Conservation (phyloP, 352 stramenopile species). For the Hyaloperonospora brassicae region DNA sequence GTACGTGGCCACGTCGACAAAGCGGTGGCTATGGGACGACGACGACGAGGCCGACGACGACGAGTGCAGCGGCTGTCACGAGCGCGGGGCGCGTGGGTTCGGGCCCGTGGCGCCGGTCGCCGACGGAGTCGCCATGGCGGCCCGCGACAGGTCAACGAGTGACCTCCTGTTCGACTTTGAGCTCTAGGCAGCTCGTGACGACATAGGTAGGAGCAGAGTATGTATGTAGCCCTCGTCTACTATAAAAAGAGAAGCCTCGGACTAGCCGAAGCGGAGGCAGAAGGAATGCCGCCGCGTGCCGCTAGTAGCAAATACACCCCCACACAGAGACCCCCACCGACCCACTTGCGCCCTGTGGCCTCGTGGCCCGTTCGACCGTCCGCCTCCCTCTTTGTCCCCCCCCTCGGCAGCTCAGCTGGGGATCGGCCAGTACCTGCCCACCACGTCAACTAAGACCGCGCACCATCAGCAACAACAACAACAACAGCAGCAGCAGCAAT, state of each 20-base stretch:
- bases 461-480: too few relatives aligned
- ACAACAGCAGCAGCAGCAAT: too few relatives aligned
- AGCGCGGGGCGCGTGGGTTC: constrained; percentile 9
- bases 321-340: too few relatives aligned
- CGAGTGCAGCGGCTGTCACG: constrained; percentile 35
- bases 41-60: constrained; percentile 39
- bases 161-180: constrained; percentile 69
- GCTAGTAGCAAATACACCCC: too few relatives aligned
- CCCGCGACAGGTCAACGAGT: constrained; percentile 11
- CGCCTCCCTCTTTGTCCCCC: too few relatives aligned
- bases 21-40: constrained; percentile 32
- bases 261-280: too few relatives aligned
- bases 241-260: constrained; percentile 22
- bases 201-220: constrained; percentile 26
- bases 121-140: not conserved
- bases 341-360: too few relatives aligned
- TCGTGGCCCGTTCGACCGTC: too few relatives aligned
- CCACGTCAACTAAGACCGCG: too few relatives aligned
- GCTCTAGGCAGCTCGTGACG: constrained; percentile 37
- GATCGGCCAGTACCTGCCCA: too few relatives aligned
- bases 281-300: too few relatives aligned
- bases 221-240: constrained; percentile 34
- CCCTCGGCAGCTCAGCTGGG: too few relatives aligned
- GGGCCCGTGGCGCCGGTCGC: not conserved
- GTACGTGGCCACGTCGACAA: constrained; percentile 34